These are phyloP conservation scores for Calocera cornea DNA, from an alignment of 768 basidiomycete genomes.

Conservation along the genomic window DNA sequence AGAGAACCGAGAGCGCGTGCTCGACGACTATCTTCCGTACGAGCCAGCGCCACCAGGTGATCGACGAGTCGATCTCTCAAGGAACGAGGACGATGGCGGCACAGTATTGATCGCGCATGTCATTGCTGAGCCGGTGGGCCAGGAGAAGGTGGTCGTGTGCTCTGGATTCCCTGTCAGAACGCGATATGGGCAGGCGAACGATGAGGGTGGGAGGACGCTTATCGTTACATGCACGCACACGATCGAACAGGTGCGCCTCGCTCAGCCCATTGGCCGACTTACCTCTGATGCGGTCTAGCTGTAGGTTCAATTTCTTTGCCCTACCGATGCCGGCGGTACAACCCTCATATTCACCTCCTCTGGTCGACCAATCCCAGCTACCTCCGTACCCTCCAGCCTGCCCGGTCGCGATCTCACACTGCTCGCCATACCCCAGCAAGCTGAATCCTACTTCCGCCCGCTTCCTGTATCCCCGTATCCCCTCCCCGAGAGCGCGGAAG, in stretches of 20 bases:
- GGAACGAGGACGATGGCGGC: conserved; percentile 21
- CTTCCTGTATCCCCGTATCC: conserved; percentile 56
- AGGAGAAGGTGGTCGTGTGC: conserved; percentile 36
- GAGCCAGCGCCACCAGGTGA: conserved; percentile 34
- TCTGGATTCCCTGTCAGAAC: conserved; percentile 44
- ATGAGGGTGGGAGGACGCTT: conserved; percentile 17
- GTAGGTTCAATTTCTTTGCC: conserved; percentile 28
- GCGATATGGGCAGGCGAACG: conserved; percentile 18
- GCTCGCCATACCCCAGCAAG: conserved; percentile 21
- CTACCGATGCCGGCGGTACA: conserved; percentile 27
- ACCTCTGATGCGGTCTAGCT: not conserved
- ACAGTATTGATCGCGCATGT: conserved; percentile 44
- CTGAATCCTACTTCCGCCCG: conserved; percentile 26
- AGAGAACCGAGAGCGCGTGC: conserved; percentile 20
- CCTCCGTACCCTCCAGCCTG: conserved; percentile 40
- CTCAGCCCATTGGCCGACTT: not conserved
- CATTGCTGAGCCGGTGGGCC: conserved; percentile 25
- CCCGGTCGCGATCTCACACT: conserved; percentile 46
- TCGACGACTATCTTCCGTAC: conserved; percentile 34
- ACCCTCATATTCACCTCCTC: conserved; percentile 23
- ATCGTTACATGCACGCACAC: conserved; percentile 51
- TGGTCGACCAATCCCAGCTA: conserved; percentile 28
- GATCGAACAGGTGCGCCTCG: conserved; percentile 39
- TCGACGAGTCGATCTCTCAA: conserved; percentile 23
- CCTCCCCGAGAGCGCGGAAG: conserved; percentile 29